Evolutionary conservation across 331 rosid species (phyloP).

Genomic region (Rosa hybrid): DNA sequence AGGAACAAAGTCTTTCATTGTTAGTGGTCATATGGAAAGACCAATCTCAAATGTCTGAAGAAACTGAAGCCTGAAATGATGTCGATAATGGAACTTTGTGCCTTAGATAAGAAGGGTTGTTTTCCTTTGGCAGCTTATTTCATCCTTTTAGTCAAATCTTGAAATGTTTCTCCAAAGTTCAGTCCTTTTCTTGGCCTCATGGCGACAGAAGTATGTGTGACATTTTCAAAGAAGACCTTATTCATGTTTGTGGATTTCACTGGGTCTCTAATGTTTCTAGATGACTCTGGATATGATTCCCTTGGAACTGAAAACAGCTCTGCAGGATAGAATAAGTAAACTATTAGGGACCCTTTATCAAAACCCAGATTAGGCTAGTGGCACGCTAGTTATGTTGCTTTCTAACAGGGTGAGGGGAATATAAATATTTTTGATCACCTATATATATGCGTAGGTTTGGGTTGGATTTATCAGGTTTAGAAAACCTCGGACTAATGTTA

Average conservation of each 20-base stretch:
- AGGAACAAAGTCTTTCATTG: too few species aligned
- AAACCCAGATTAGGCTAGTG: neutral
- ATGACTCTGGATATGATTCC: neutral
- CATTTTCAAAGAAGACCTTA: neutral
- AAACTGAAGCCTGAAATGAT: neutral
- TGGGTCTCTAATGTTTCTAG: neutral
- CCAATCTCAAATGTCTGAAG: neutral
- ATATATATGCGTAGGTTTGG: neutral
- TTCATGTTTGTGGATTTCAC: neutral
- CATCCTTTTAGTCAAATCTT: neutral
- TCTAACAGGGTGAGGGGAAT: too few species aligned
- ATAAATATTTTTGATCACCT: neutral
- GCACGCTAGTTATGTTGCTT: too few species aligned
- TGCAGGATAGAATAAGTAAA: neutral
- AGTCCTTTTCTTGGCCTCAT: neutral
- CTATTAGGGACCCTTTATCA: neutral
- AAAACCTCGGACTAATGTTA: too few species aligned
- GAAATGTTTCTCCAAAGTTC: neutral
- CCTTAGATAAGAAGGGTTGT: neutral
- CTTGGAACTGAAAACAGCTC: neutral
- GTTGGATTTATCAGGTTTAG: neutral
- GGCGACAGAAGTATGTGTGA: neutral
- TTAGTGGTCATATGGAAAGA: neutral
- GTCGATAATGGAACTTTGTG: neutral
- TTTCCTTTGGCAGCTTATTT: neutral